Evolutionary conservation across 2,329 filamentous ascomycete species (phyloP).

Genomic region (Penicillium palitans): DNA sequence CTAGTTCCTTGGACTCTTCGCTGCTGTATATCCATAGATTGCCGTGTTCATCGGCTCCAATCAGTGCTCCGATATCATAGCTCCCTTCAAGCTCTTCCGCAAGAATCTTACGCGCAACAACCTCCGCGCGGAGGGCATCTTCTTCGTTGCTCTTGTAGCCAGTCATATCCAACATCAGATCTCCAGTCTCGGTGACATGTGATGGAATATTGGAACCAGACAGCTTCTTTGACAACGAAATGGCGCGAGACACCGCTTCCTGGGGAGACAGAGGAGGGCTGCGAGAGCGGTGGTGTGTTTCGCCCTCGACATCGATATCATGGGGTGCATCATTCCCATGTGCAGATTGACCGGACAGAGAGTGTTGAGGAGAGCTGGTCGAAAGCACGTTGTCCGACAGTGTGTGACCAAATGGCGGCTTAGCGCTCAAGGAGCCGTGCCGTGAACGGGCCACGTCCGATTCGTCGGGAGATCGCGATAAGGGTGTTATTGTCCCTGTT

Average conservation of each 20-base stretch:
- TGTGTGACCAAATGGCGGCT: constrained; percentile 50
- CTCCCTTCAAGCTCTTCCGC: constrained; percentile 91
- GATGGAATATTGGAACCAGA: constrained; percentile 89
- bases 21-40: constrained; percentile 99
- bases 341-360: constrained; percentile 9
- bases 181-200: constrained; percentile 86
- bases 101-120: constrained; percentile 89
- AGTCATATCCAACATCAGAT: constrained; percentile 97
- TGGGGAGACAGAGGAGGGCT: constrained; percentile 74
- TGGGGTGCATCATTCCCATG: constrained; percentile 14
- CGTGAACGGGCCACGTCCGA: constrained; percentile 28
- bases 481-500: constrained; percentile 41
- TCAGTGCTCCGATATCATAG: constrained; percentile 93
- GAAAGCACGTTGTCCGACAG: constrained; percentile 57
- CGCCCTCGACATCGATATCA: constrained; percentile 21
- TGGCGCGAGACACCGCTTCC: constrained; percentile 80
- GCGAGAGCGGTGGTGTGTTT: constrained; percentile 55
- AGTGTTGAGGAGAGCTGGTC: constrained; percentile 36
- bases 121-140: constrained; percentile 85
- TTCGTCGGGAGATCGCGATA: constrained; percentile 42
- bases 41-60: constrained; percentile 90
- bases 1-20: constrained; percentile 90
- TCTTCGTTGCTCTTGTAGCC: constrained; percentile 94
- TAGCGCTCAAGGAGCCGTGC: constrained; percentile 32
- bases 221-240: constrained; percentile 81